Base-by-base conservation (phyloP, 2,329 filamentous ascomycete species). In the Neoscytalidium dimidiatum region DNA sequence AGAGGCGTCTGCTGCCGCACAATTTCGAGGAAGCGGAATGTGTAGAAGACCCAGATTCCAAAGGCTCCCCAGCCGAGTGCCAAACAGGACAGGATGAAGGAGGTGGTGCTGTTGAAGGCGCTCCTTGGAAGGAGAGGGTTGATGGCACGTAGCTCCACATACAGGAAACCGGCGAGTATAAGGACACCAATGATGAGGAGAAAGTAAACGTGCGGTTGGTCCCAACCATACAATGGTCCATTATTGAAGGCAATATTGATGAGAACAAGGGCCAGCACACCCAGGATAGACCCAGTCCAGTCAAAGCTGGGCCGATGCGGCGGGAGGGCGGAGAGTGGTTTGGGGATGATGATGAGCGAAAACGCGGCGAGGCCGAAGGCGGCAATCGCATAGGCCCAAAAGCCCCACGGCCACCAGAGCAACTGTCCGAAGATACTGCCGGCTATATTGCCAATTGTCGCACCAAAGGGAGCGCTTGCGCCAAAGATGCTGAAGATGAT, bases 401-500 rank as follows among this genome's bases (percentile, higher is more conserved):
- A 73, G 1, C 69, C 67, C 73, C 72, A 74, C 4, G 74, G 73
- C 73, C 73, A 75, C 72, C 72, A 78, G 0, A 71, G 66, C 8
- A 74, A 61, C 35, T 74, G 69, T 3, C 72, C 72, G 57, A 79
- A 78, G 7, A 78, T 67, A 56, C 71, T 71, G 31, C 72, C 73
- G 29, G 72, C 77, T 2, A 72, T 60, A 0, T 73, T 73, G 38
- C 77, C 77, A 48, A 75, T 67, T 29, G 78, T 71, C 41, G 74
- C 76, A 1, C 76, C 77, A 64, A 70, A 69, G 2, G 77, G 77
- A 7, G 75, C 77, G 64, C 71, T 71, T 4, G 74, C 74, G 21
- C 75, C 76, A 49, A 79, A 79, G 6, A 77, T 67, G 35, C 73
- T 73, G 66, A 78, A 78, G 7, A 76, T 71, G 26, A 79, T 73